phyloP scores from a whole-genome alignment of 1,284 basidiomycete species.

The Volvariella surrecta region DNA sequence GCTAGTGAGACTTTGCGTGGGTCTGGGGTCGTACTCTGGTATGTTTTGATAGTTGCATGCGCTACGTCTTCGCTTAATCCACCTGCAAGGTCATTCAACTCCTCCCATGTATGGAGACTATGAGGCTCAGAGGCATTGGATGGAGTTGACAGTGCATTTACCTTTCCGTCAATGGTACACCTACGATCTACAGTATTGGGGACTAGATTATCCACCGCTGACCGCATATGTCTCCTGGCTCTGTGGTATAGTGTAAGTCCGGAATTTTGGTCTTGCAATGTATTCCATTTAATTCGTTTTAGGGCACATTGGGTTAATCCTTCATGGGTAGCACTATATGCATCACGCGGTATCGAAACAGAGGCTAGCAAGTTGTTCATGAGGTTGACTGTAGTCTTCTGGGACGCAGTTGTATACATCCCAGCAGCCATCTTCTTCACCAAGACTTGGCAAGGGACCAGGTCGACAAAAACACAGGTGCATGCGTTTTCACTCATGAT shows the following conservation, averaged over 20 bases:
- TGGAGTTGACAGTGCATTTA: slow-evolving; percentile 78
- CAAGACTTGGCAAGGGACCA: slow-evolving; percentile 50
- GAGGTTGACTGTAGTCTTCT: slow-evolving; percentile 66
- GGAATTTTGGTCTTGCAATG: background rate
- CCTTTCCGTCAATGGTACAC: slow-evolving; percentile 76
- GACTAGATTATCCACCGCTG: slow-evolving; percentile 86
- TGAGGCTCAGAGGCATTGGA: slow-evolving; percentile 93
- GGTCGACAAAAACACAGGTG: slow-evolving; percentile 70
- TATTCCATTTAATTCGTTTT: slow-evolving; percentile 6
- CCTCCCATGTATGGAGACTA: slow-evolving; percentile 89
- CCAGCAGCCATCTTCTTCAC: slow-evolving; percentile 63
- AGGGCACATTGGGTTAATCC: slow-evolving; percentile 66
- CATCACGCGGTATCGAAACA: slow-evolving; percentile 74
- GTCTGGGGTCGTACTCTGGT: slow-evolving; percentile 81
- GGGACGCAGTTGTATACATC: slow-evolving; percentile 71
- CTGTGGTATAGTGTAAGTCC: slow-evolving; percentile 57
- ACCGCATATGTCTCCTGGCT: slow-evolving; percentile 85
- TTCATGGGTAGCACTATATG: slow-evolving; percentile 66
- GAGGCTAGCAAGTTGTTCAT: slow-evolving; percentile 67
- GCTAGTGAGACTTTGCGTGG: slow-evolving; percentile 59
- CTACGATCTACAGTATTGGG: slow-evolving; percentile 87
- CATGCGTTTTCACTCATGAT: slow-evolving; percentile 8
- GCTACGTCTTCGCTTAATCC: slow-evolving; percentile 1
- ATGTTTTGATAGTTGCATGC: slow-evolving; percentile 18
- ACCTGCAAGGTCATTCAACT: slow-evolving; percentile 44